phyloP scores from a whole-genome alignment of 805 yeast genomes.

The Candida tibetensis region DNA sequence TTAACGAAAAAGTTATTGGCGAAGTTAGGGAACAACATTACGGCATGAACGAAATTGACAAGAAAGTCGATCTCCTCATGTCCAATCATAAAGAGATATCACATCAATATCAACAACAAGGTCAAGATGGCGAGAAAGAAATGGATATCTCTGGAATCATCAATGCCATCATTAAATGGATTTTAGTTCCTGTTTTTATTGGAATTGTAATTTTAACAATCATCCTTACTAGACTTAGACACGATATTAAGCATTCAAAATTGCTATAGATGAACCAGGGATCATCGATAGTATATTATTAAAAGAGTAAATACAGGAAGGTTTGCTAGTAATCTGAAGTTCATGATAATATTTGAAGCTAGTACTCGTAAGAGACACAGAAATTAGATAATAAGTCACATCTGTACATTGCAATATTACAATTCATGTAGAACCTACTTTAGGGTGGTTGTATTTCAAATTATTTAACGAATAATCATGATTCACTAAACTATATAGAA shows the following conservation, averaged over 20 bases:
- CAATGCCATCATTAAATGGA: slow-evolving; percentile 32
- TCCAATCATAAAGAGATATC: slow-evolving; percentile 37
- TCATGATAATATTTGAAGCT: slow-evolving; percentile 1
- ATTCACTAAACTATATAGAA: slow-evolving; percentile 1
- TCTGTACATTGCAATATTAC: too few relatives aligned
- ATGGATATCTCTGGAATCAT: slow-evolving; percentile 18
- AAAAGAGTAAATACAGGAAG: too few relatives aligned
- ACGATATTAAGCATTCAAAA: slow-evolving; percentile 61
- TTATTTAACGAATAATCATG: too few relatives aligned
- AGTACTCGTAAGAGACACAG: not conserved
- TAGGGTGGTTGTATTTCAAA: too few relatives aligned
- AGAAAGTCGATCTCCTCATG: slow-evolving; percentile 41
- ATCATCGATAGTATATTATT: too few relatives aligned
- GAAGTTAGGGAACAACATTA: slow-evolving; percentile 42
- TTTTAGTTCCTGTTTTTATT: slow-evolving; percentile 40
- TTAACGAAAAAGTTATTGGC: slow-evolving; percentile 38
- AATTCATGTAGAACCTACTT: too few relatives aligned
- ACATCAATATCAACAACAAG: slow-evolving; percentile 21
- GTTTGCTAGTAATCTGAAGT: too few relatives aligned
- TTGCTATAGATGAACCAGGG: slow-evolving; percentile 47
- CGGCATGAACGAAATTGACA: slow-evolving; percentile 30
- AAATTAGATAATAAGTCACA: too few relatives aligned
- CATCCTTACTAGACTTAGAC: slow-evolving; percentile 53
- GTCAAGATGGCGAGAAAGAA: slow-evolving; percentile 6
- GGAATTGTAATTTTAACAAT: slow-evolving; percentile 41